Percentiles rank a stretch among this genome's conserved stretches.
Conservation (phyloP, 441 rosid genomes). For the Mallotus japonicus region DNA sequence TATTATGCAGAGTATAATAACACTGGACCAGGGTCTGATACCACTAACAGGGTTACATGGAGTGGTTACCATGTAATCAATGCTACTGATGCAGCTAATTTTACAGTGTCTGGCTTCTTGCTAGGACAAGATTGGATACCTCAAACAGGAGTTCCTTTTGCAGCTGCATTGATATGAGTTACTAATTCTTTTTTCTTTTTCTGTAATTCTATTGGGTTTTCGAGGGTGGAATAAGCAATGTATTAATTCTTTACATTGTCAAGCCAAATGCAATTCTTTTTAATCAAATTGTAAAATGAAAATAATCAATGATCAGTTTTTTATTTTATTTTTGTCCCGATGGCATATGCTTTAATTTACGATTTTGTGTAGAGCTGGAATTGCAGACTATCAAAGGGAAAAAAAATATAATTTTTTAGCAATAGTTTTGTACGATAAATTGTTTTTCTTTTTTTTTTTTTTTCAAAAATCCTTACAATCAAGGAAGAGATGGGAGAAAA, state of each 20-base stretch:
- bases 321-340: neutral
- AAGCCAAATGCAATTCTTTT: slow-evolving; percentile 5
- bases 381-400: too few species aligned
- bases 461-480: too few species aligned
- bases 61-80: slow-evolving; percentile 47
- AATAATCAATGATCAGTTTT: neutral
- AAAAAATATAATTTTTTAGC: neutral
- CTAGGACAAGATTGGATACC: slow-evolving; percentile 57
- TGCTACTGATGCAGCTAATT: slow-evolving; percentile 49
- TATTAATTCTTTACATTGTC: neutral
- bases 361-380: too few species aligned
- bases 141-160: slow-evolving; percentile 43
- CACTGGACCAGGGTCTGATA: slow-evolving; percentile 49
- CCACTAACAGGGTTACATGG: slow-evolving; percentile 52
- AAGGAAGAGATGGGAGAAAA: too few species aligned
- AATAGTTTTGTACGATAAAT: neutral
- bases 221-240: neutral
- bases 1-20: slow-evolving; percentile 61
- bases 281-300: neutral
- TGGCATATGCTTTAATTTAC: neutral
- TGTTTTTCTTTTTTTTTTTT: too few species aligned
- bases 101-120: slow-evolving; percentile 49
- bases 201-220: neutral
- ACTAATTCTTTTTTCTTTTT: neutral
- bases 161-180: slow-evolving; percentile 31